phyloP scores from a whole-genome alignment of 1,284 basidiomycete species.

The Rhizoctonia solani region DNA sequence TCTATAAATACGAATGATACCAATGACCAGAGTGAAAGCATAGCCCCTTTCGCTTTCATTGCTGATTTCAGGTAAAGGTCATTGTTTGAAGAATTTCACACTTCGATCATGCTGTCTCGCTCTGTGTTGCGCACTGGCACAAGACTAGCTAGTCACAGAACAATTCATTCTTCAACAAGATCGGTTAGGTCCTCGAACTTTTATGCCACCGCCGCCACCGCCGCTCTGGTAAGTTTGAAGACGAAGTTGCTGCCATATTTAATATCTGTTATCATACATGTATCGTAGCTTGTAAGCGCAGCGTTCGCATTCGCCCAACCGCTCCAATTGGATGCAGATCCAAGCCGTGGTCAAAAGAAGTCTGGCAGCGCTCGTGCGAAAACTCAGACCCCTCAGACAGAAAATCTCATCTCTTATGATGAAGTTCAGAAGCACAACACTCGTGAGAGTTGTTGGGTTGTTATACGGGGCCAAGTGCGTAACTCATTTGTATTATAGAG shows the following conservation, averaged over 20 bases:
- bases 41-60: too few relatives aligned
- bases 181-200: not conserved
- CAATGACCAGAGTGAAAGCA: too few relatives aligned
- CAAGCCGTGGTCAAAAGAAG: not conserved
- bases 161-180: conserved; percentile 3
- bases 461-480: conserved; percentile 37
- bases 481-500: too few relatives aligned
- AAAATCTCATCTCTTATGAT: conserved; percentile 35
- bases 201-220: conserved; percentile 13
- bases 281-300: not conserved
- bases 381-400: conserved; percentile 13
- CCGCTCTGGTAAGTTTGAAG: conserved; percentile 3
- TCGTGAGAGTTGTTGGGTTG: conserved; percentile 37
- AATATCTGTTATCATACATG: too few relatives aligned
- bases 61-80: too few relatives aligned
- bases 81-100: too few relatives aligned
- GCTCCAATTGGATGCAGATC: conserved; percentile 2
- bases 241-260: too few relatives aligned
- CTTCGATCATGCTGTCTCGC: conserved; percentile 15
- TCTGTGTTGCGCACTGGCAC: conserved; percentile 9
- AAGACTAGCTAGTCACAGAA: not conserved
- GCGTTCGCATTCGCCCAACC: conserved; percentile 18
- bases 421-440: conserved; percentile 39
- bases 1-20: conserved; percentile 21
- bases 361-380: conserved; percentile 7